Evolutionary conservation across 2,329 filamentous ascomycete genomes (phyloP), one percentile per base, ranked within the genome.

Genomic region (Pleomassaria siparia): DNA sequence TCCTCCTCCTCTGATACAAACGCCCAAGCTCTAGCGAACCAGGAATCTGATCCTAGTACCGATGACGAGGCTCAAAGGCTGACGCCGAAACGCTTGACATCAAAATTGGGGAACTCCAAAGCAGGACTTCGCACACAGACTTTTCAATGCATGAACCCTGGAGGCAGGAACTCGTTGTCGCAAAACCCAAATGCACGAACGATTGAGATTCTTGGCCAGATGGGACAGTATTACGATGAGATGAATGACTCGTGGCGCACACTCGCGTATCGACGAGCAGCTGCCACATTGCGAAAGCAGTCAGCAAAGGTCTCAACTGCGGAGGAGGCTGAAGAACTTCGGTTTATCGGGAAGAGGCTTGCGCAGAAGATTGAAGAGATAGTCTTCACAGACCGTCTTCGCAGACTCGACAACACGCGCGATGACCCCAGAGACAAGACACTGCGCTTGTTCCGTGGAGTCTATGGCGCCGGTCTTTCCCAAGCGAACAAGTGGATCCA

Each of bases 341-440:
- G 84, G 1, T 80, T 79, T 48, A 84, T 96, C 28, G 91, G 91
- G 7, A 60, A 76, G 10, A 80, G 88, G 1, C 74, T 96, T 1
- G 91, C 91, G 0, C 76, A 81, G 21, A 96, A 96, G 68, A 94
- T 97, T 53, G 89, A 94, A 60, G 92, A 96, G 64, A 95, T 96
- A 35, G 88, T 84, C 2, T 77, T 78, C 30, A 96, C 89, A 0
- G 81, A 89, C 59, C 77, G 78, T 21, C 79, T 96, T 1, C 80
- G 80, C 33, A 80, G 86, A 29, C 78, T 96, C 0, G 87, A 95
- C 26, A 83, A 85, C 58, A 82, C 87, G 0, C 80, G 81, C 45
- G 71, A 77, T 2, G 87, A 95, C 39, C 82, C 86, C 0, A 75
- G 78, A n/a, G 83, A 90, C 53, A 71, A 77, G 13, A 71, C 82